These are phyloP conservation scores for Pseudozyma sp. DNA, from an alignment of 1,284 basidiomycete species.

Conservation along the genomic window DNA sequence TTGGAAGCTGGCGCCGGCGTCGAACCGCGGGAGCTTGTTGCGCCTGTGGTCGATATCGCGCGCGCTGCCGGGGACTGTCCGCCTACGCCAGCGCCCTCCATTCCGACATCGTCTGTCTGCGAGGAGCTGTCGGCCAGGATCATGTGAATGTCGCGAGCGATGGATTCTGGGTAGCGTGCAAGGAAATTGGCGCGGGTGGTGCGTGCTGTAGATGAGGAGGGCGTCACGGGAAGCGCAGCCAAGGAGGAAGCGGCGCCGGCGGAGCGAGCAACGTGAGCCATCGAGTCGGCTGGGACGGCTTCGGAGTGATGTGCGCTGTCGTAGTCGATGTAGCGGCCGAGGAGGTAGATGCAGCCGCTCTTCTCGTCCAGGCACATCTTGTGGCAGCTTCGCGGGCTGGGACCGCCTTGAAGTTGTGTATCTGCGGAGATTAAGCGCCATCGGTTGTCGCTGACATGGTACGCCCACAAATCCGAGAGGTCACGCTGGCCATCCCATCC, in stretches of 20 bases:
- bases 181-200: constrained; percentile 39
- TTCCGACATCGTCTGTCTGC: constrained; percentile 31
- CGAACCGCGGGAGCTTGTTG: constrained; percentile 10
- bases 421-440: constrained; percentile 77
- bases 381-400: constrained; percentile 80
- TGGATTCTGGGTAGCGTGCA: constrained; percentile 39
- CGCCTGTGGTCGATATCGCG: not conserved
- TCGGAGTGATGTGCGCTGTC: constrained; percentile 28
- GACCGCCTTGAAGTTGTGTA: constrained; percentile 75
- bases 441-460: constrained; percentile 74
- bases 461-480: constrained; percentile 84
- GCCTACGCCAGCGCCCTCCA: constrained; percentile 28
- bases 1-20: constrained; percentile 27
- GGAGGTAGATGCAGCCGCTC: constrained; percentile 79
- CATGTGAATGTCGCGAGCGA: constrained; percentile 45
- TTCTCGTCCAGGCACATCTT: constrained; percentile 82
- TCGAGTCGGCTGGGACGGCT: constrained; percentile 25
- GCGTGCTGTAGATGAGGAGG: constrained; percentile 39
- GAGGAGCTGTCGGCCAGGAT: constrained; percentile 21
- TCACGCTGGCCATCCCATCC: constrained; percentile 79
- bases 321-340: constrained; percentile 66
- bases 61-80: constrained; percentile 13
- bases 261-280: constrained; percentile 13
- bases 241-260: constrained; percentile 7
- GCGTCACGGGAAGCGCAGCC: constrained; percentile 25